Conservation (phyloP, 2,329 filamentous ascomycete species). For the Trichophyton verrucosum region DNA sequence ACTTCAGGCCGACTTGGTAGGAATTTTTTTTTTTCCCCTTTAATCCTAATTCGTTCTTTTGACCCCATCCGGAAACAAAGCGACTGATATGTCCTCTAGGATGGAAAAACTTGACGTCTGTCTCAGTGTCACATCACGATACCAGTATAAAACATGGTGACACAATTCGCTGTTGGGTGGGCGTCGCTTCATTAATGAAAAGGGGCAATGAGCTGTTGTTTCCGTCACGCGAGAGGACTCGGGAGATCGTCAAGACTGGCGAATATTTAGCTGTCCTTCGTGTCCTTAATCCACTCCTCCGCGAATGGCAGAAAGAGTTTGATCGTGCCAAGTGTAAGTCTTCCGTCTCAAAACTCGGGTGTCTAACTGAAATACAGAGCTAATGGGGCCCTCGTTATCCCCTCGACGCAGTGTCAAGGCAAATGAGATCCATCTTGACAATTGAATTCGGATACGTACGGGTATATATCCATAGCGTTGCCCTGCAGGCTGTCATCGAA, state of each 20-base stretch:
- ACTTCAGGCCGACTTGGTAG: conserved; percentile 41
- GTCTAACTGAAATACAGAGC: conserved; percentile 3
- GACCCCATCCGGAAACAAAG: conserved; percentile 14
- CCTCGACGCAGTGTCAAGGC: conserved; percentile 46
- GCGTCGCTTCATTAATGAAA: conserved; percentile 77
- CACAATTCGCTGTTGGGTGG: conserved; percentile 54
- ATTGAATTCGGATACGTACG: conserved; percentile 42
- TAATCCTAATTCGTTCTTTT: neutral
- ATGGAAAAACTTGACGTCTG: conserved; percentile 16
- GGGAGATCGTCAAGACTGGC: conserved; percentile 67
- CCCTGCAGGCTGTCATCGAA: conserved; percentile 46
- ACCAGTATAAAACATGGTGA: conserved; percentile 14
- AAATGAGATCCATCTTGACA: conserved; percentile 36
- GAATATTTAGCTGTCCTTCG: conserved; percentile 65
- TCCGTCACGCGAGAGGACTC: conserved; percentile 64
- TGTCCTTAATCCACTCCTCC: conserved; percentile 62
- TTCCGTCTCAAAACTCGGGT: neutral
- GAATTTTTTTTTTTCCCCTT: conserved; percentile 17
- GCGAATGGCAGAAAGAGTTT: conserved; percentile 54
- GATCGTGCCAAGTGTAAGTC: conserved; percentile 25
- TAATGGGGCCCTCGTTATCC: conserved; percentile 2
- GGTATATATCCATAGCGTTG: conserved; percentile 35
- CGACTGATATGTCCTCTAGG: conserved; percentile 7
- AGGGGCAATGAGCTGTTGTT: conserved; percentile 73
- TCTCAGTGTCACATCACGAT: conserved; percentile 14